These are phyloP conservation scores for Fistulifera pelliculosa DNA, from an alignment of 108 stramenopile genomes.

Conservation along the genomic window DNA sequence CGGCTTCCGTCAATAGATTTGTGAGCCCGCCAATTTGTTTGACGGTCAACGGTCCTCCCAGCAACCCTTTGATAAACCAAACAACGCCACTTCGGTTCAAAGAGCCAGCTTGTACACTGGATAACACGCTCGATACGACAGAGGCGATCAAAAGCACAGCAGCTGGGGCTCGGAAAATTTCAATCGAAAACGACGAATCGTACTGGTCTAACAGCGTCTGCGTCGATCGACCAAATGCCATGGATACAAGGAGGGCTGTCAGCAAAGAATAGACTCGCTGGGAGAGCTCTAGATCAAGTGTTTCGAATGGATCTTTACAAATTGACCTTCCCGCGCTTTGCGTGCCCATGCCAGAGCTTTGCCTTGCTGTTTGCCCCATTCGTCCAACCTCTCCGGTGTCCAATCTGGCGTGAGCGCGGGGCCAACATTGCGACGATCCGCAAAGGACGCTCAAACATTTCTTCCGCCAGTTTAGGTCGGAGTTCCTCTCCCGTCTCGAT, in stretches of 20 bases:
- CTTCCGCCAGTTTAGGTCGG: slow-evolving; percentile 42
- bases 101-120: slow-evolving; percentile 30
- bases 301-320: slow-evolving; percentile 64
- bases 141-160: slow-evolving; percentile 41
- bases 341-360: slow-evolving; percentile 60
- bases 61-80: slow-evolving; percentile 64
- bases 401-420: slow-evolving; percentile 62
- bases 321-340: slow-evolving; percentile 47
- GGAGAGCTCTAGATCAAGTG: slow-evolving; percentile 33
- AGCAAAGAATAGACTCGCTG: slow-evolving; percentile 40
- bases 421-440: slow-evolving; percentile 68
- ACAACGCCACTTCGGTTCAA: slow-evolving; percentile 39
- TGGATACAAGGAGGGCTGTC: slow-evolving; percentile 33
- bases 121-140: slow-evolving; percentile 42
- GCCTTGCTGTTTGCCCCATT: slow-evolving; percentile 53
- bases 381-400: slow-evolving; percentile 70
- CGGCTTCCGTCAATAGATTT: slow-evolving; percentile 37
- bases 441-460: slow-evolving; percentile 44
- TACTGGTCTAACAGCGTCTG: slow-evolving; percentile 19
- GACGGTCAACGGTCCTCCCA: slow-evolving; percentile 67
- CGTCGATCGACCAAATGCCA: slow-evolving; percentile 62
- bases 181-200: slow-evolving; percentile 6
- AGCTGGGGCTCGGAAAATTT: slow-evolving; percentile 35
- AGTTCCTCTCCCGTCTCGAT: slow-evolving; percentile 40
- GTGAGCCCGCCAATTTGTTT: slow-evolving; percentile 36